phyloP scores from a whole-genome alignment of 2,329 filamentous ascomycete genomes.

The Balansia obtecta region DNA sequence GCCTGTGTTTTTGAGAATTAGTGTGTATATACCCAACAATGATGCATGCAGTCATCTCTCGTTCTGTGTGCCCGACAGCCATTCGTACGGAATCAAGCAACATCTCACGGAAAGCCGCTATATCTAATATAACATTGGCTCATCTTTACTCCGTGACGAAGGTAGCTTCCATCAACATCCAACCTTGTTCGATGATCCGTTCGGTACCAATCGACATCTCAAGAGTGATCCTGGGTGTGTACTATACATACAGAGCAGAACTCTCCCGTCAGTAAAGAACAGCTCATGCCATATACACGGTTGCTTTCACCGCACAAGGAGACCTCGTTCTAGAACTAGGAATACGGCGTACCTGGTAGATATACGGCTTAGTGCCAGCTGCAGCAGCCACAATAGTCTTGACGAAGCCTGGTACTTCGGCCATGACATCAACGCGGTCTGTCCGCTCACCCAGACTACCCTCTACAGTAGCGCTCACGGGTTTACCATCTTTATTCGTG shows the following conservation, averaged over 20 bases:
- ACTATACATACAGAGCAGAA: conserved; percentile 38
- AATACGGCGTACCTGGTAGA: conserved; percentile 65
- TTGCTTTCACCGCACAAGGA: neutral
- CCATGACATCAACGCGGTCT: conserved; percentile 86
- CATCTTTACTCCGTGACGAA: conserved; percentile 61
- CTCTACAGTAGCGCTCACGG: conserved; percentile 56
- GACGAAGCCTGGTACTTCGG: conserved; percentile 87
- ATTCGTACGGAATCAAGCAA: neutral
- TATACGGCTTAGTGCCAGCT: conserved; percentile 89
- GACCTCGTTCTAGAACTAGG: neutral
- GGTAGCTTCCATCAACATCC: conserved; percentile 80
- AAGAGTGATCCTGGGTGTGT: conserved; percentile 55
- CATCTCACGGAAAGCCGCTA: neutral
- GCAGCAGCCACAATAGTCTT: conserved; percentile 85
- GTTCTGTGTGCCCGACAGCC: neutral
- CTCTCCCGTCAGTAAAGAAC: neutral
- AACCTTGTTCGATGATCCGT: conserved; percentile 65
- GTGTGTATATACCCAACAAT: conserved; percentile 9
- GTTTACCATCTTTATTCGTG: conserved; percentile 62
- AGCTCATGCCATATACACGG: no score
- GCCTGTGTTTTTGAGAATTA: conserved; percentile 9
- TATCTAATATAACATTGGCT: conserved; percentile 1
- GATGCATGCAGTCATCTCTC: conserved; percentile 5
- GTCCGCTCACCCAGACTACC: conserved; percentile 54
- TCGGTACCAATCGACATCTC: conserved; percentile 79